These are phyloP conservation scores for Corallochytrium limacisporum DNA, from an alignment of 78 protist genomes.

Conservation along the genomic window DNA sequence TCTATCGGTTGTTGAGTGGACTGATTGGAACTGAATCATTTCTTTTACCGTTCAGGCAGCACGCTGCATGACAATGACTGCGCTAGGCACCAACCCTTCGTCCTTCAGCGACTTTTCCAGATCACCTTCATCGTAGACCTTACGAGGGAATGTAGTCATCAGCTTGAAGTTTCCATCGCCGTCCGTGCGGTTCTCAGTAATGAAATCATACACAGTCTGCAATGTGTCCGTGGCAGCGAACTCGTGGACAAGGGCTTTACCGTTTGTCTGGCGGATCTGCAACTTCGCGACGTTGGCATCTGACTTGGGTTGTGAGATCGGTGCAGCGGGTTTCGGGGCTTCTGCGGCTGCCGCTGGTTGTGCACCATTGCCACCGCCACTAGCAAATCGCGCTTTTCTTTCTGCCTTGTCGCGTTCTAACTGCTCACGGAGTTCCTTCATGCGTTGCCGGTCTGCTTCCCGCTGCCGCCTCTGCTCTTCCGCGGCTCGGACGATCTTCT, in stretches of 20 bases:
- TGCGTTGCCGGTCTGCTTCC: not conserved
- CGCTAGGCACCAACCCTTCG: not conserved
- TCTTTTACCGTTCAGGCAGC: no score
- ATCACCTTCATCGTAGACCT: not conserved
- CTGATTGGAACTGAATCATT: no score
- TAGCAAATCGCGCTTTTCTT: no score
- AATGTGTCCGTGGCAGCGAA: not conserved
- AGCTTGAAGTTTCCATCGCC: not conserved
- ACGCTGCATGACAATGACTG: not conserved
- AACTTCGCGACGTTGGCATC: not conserved
- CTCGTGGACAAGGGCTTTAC: not conserved
- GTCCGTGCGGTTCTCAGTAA: not conserved
- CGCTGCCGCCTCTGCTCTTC: not conserved
- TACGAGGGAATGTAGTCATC: slow-evolving; percentile 1
- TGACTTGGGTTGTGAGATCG: not conserved
- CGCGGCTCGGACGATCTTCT: not conserved
- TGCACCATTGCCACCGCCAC: not conserved
- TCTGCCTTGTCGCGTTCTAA: not conserved
- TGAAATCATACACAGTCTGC: not conserved
- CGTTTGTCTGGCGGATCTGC: slow-evolving; percentile 10
- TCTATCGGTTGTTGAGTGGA: no score
- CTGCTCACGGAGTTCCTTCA: not conserved
- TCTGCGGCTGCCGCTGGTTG: not conserved
- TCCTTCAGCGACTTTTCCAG: not conserved
- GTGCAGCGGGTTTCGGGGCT: not conserved